Base-by-base conservation (phyloP, 2,329 filamentous ascomycete species). In the Orbilia brochopaga region DNA sequence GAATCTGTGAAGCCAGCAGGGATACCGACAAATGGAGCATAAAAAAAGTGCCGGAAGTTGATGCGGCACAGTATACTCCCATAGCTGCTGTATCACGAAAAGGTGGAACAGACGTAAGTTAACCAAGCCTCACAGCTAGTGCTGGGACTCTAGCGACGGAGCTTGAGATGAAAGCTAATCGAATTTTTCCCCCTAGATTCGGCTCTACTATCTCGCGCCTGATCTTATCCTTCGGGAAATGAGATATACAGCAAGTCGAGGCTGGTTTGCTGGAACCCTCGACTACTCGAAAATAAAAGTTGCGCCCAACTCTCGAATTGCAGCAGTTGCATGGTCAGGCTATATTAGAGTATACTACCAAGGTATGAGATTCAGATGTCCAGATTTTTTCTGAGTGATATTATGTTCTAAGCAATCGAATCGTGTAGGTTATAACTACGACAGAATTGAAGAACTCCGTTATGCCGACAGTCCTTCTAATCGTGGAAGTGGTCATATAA, bases 31-130 rank as follows among this genome's bases (percentile, higher is more conserved):
- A 56, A 19, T 56, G 53, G 53, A 56, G 35, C 17, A 35, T 32
- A 17, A 11, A 24, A 17, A 6, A 56, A 15, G 15, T 56, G 7
- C 23, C 30, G 37, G 42, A 40, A 2, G n/a, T 24, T 42, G 37
- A 57, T 27, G 54, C 54, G n/a, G 54, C 54, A 15, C 23, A n/a
- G 15, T 57, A 44, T 21, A 57, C 54, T 2, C 54, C 54, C 7
- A 8, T 57, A 46, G 30, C 54, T 30, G 54, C 54, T 2, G 54
- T 57, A 13, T 32, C 54, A n/a, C 54, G n/a, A 24, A 21, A 15
- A 19, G 21, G 37, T 21, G 54, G 54, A 30, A 8, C 23, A 13
- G 54, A 57, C 40, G 54, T 57, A 57, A 24, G 54, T 37, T 21
- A 24, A 27, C 21, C 27, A 56, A 17, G 32, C 23, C 24, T n/a